Conservation (phyloP, 371 early-diverging fungal genomes). For the Smittium culicis region DNA sequence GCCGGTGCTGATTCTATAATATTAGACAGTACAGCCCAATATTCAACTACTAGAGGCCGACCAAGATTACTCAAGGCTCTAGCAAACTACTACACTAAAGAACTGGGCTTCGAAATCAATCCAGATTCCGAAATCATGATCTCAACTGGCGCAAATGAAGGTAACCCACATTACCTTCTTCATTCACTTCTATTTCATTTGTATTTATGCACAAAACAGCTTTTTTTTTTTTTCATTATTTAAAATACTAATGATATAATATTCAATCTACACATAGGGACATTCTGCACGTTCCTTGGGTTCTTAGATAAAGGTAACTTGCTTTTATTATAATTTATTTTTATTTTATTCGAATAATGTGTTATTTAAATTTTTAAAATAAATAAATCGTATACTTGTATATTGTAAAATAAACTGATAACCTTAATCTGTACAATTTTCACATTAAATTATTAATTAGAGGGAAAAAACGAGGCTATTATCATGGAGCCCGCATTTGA, state of each 20-base stretch:
- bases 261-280: conserved; percentile 6
- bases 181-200: neutral
- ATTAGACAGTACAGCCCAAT: conserved; percentile 59
- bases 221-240: neutral
- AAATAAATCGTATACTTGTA: neutral
- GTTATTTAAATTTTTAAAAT: too few relatives aligned
- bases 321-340: neutral
- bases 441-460: neutral
- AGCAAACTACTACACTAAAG: conserved; percentile 52
- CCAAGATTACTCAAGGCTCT: conserved; percentile 63
- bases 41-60: conserved; percentile 71
- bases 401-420: neutral
- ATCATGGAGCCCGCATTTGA: conserved; percentile 91
- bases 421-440: neutral
- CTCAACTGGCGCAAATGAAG: conserved; percentile 90
- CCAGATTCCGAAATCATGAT: conserved; percentile 72
- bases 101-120: conserved; percentile 55
- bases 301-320: conserved; percentile 5
- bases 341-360: too few relatives aligned
- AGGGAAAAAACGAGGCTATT: conserved; percentile 56
- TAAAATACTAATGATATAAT: too few relatives aligned
- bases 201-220: neutral
- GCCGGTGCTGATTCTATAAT: conserved; percentile 58
- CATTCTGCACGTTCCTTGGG: neutral
- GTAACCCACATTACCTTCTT: conserved; percentile 21